Evolutionary conservation across 768 basidiomycete genomes (phyloP).

Genomic region (Trichaptum fuscoviolaceum): DNA sequence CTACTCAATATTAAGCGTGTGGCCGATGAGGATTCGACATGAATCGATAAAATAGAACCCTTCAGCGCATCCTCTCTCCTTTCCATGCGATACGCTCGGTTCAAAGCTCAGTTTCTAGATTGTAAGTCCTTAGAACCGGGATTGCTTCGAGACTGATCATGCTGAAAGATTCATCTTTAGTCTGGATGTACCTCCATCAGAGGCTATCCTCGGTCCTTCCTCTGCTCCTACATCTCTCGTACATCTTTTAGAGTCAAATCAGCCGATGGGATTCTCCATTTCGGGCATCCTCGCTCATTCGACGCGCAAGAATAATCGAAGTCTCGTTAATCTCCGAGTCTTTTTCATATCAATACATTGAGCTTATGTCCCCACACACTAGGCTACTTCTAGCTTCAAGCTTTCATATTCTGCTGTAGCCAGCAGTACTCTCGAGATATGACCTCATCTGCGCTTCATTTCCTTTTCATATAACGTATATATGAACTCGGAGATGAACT

Average conservation of each 20-base stretch:
- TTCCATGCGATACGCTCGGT: too few relatives aligned
- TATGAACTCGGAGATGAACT: conserved; percentile 22
- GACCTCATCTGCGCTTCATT: conserved; percentile 18
- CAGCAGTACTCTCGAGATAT: conserved; percentile 21
- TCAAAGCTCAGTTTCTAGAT: too few relatives aligned
- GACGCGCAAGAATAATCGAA: background rate
- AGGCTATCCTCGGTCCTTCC: too few relatives aligned
- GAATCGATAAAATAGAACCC: too few relatives aligned
- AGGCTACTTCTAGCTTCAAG: background rate
- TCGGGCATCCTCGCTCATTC: background rate
- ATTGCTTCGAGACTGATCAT: too few relatives aligned
- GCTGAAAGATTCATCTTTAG: too few relatives aligned
- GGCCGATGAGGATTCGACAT: too few relatives aligned
- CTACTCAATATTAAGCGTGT: background rate
- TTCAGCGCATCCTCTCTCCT: too few relatives aligned
- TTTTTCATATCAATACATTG: background rate
- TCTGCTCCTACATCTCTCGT: too few relatives aligned
- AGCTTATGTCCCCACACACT: background rate
- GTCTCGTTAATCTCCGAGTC: background rate
- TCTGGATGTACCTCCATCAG: too few relatives aligned
- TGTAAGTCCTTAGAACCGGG: too few relatives aligned
- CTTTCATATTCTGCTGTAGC: background rate
- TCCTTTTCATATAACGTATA: conserved; percentile 25
- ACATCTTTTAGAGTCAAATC: too few relatives aligned
- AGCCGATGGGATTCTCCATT: background rate